Conservation (phyloP, 306 rosid genomes). For the Malus sieversii region DNA sequence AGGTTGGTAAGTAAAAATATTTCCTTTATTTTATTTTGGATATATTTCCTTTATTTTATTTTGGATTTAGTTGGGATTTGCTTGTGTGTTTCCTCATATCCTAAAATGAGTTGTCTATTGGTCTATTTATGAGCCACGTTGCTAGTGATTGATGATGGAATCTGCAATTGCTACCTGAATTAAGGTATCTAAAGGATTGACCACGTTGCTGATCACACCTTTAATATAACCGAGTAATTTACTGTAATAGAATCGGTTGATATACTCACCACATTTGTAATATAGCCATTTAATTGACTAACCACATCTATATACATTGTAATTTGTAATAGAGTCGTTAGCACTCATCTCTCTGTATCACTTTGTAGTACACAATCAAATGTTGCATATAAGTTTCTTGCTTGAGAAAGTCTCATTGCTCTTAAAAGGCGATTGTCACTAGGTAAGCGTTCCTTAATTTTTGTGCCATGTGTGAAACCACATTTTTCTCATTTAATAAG, state of each 20-base stretch:
- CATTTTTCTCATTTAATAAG: not conserved
- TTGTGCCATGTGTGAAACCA: not conserved
- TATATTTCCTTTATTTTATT: not conserved
- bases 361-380: not conserved
- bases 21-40: not conserved
- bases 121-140: conserved; percentile 29
- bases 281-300: no score
- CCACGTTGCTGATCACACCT: not conserved
- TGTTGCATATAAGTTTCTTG: not conserved
- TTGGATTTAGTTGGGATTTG: conserved; percentile 24
- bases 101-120: conserved; percentile 10
- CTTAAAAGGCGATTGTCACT: not conserved
- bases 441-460: not conserved
- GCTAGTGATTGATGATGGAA: conserved; percentile 1
- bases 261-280: no score
- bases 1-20: no score
- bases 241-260: not conserved
- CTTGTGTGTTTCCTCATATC: conserved; percentile 19
- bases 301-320: not conserved
- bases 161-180: not conserved
- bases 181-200: not conserved
- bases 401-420: not conserved
- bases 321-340: not conserved
- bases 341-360: not conserved
- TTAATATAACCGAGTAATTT: not conserved